Evolutionary conservation across 1,284 basidiomycete genomes (phyloP).

Genomic region (Puccinia triticina): DNA sequence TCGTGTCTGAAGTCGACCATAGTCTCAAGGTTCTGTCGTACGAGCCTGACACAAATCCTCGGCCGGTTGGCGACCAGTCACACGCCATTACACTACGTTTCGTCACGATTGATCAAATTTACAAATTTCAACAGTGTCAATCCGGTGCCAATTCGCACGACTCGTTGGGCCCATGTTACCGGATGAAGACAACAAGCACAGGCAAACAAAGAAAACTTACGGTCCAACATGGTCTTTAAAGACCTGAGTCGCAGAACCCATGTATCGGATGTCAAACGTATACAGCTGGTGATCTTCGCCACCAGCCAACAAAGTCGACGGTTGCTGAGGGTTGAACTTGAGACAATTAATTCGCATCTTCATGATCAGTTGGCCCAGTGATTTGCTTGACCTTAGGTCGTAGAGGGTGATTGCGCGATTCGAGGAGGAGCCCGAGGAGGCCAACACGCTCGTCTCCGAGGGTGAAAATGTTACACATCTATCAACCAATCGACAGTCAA

Average conservation of each 20-base stretch:
- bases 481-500: constrained; percentile 63
- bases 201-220: constrained; percentile 4
- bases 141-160: not conserved
- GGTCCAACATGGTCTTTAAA: constrained; percentile 98
- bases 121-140: not conserved
- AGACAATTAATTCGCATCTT: constrained; percentile 79
- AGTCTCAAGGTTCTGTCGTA: constrained; percentile 94
- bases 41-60: constrained; percentile 90
- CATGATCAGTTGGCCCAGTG: constrained; percentile 87
- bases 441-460: constrained; percentile 88
- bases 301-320: constrained; percentile 84
- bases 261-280: constrained; percentile 91
- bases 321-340: constrained; percentile 93
- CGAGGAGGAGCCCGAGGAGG: constrained; percentile 75
- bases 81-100: constrained; percentile 54
- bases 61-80: constrained; percentile 75
- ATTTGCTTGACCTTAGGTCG: constrained; percentile 92
- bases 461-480: constrained; percentile 88
- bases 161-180: not conserved
- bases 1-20: constrained; percentile 78
- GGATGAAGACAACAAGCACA: not conserved
- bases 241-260: constrained; percentile 82
- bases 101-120: not conserved
- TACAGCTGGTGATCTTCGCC: constrained; percentile 99
- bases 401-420: constrained; percentile 95